phyloP scores from a whole-genome alignment of 306 rosid genomes.

The apple (Malus domestica) region ASM211411v1 NC_041801.1:17664501-17665000 shows the following conservation, averaged over 20 bases:
- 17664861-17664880: too few relatives aligned
- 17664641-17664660: conserved; percentile 25
- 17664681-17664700: conserved; percentile 42
- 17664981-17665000: too few relatives aligned
- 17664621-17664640: conserved; percentile 4
- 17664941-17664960: too few relatives aligned
- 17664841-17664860: too few relatives aligned
- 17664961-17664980: too few relatives aligned
- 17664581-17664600: not conserved
- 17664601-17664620: conserved; percentile 14
- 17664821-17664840: conserved; percentile 45
- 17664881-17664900: too few relatives aligned
- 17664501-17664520: conserved; percentile 84
- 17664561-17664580: conserved; percentile 41
- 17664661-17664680: conserved; percentile 19
- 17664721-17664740: conserved; percentile 35
- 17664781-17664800: conserved; percentile 27
- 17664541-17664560: conserved; percentile 52
- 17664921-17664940: too few relatives aligned
- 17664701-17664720: conserved; percentile 39
- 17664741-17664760: conserved; percentile 4
- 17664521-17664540: conserved; percentile 80
- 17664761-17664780: conserved; percentile 12
- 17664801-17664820: conserved; percentile 38
- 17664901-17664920: too few relatives aligned